Conservation (phyloP, 371 early-diverging fungal species). For the Chytridium lagenaria region DNA sequence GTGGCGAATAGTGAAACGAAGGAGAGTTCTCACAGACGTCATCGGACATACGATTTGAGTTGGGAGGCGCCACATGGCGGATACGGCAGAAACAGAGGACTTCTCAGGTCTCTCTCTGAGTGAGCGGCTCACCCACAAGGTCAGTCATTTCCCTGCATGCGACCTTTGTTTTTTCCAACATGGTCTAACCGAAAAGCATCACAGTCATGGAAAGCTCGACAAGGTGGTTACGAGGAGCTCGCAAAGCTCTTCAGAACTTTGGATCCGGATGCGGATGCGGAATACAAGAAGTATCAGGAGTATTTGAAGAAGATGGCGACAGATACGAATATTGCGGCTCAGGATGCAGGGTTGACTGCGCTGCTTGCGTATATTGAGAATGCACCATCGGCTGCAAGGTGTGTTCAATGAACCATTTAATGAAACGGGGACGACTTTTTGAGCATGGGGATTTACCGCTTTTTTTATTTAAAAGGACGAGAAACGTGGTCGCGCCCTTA, state of each 20-base stretch:
- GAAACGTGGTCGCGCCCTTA: constrained; percentile 76
- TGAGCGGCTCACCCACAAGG: too few relatives aligned
- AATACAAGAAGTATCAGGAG: constrained; percentile 74
- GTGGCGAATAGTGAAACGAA: too few relatives aligned
- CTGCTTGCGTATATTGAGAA: constrained; percentile 78
- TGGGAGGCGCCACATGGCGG: too few relatives aligned
- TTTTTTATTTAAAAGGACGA: constrained; percentile 54
- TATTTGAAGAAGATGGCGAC: constrained; percentile 77
- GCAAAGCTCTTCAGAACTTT: constrained; percentile 65
- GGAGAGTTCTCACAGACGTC: too few relatives aligned
- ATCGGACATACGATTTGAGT: too few relatives aligned
- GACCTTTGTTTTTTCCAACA: too few relatives aligned
- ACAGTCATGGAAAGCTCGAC: constrained; percentile 94
- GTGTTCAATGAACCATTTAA: too few relatives aligned
- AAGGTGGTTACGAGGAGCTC: constrained; percentile 85
- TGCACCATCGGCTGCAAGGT: constrained; percentile 80
- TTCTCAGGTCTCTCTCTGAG: too few relatives aligned
- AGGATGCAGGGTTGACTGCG: constrained; percentile 84
- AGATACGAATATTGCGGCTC: constrained; percentile 91
- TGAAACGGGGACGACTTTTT: too few relatives aligned
- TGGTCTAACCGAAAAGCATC: too few relatives aligned
- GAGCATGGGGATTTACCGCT: not conserved
- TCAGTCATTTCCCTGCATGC: too few relatives aligned
- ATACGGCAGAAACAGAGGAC: too few relatives aligned
- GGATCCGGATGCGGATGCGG: constrained; percentile 55